These are phyloP conservation scores for Aspergillus transmontanensis DNA, from an alignment of 2,329 filamentous ascomycete genomes.

Conservation along the genomic window DNA sequence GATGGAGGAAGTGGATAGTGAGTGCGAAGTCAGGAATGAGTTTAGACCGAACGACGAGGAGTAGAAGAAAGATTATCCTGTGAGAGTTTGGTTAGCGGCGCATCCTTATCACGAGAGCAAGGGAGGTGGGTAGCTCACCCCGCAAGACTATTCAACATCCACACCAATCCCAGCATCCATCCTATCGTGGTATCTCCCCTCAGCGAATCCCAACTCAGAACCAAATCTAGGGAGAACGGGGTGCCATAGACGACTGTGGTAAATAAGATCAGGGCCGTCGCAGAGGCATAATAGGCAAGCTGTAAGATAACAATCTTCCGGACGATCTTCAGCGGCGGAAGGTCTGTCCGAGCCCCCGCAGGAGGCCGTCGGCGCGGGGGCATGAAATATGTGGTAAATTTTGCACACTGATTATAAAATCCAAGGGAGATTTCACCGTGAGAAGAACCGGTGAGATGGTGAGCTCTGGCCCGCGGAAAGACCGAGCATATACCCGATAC, in stretches of 20 bases:
- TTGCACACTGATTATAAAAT: constrained; percentile 3
- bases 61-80: constrained; percentile 80
- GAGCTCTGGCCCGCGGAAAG: constrained; percentile 4
- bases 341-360: constrained; percentile 66
- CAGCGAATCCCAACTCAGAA: constrained; percentile 66
- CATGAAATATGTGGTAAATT: constrained; percentile 32
- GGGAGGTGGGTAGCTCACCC: constrained; percentile 52
- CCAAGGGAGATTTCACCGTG: neutral
- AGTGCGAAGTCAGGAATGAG: constrained; percentile 93
- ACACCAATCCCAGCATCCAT: constrained; percentile 69
- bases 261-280: constrained; percentile 66
- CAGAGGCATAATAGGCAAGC: constrained; percentile 64
- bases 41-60: constrained; percentile 85
- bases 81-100: neutral
- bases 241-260: constrained; percentile 67
- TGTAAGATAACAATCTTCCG: constrained; percentile 68
- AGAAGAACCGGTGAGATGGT: constrained; percentile 1
- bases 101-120: neutral
- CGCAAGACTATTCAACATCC: constrained; percentile 66
- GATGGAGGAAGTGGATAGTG: constrained; percentile 82
- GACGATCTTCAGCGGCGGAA: constrained; percentile 67
- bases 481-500: neutral
- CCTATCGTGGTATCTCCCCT: constrained; percentile 69
- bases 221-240: constrained; percentile 58
- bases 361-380: constrained; percentile 59